Percentiles rank a stretch among this genome's conserved stretches.
phyloP scores from a whole-genome alignment of 805 yeast genomes.

The Groenewaldozyma tartarivorans region DNA sequence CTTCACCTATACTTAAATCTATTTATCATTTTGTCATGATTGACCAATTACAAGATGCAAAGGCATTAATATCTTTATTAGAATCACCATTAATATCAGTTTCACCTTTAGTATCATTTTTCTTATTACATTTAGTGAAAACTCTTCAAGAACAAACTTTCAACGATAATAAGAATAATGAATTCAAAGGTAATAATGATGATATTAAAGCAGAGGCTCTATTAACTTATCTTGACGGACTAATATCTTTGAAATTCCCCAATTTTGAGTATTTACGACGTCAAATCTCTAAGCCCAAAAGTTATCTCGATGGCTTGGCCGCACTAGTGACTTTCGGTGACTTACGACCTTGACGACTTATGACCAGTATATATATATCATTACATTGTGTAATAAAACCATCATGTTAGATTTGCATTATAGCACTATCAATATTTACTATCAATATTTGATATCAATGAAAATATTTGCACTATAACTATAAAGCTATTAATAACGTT shows the following conservation, averaged over 20 bases:
- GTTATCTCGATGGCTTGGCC: constrained; percentile 17
- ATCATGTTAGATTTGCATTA: too few species aligned
- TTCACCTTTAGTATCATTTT: constrained; percentile 15
- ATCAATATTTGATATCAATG: too few species aligned
- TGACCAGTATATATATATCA: too few species aligned
- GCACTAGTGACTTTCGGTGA: constrained; percentile 7
- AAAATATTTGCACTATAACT: too few species aligned
- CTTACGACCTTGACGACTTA: too few species aligned
- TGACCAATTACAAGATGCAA: constrained; percentile 7
- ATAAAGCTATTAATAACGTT: too few species aligned
- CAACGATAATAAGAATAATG: not conserved
- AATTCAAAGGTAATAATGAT: not conserved
- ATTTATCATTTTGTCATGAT: constrained; percentile 14
- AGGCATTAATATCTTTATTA: constrained; percentile 10
- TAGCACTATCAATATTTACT: too few species aligned
- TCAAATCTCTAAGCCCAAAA: constrained; percentile 3
- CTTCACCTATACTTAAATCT: constrained; percentile 18
- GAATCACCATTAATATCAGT: constrained; percentile 17
- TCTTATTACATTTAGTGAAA: constrained; percentile 13
- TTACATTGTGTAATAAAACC: too few species aligned
- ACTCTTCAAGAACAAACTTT: constrained; percentile 4
- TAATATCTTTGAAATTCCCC: constrained; percentile 13
- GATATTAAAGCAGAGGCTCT: constrained; percentile 2
- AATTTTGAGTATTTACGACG: constrained; percentile 9
- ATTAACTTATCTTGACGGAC: constrained; percentile 10